Base-by-base conservation (phyloP, 2,329 filamentous ascomycete species). In the Pseudohalonectria lignicola region DNA sequence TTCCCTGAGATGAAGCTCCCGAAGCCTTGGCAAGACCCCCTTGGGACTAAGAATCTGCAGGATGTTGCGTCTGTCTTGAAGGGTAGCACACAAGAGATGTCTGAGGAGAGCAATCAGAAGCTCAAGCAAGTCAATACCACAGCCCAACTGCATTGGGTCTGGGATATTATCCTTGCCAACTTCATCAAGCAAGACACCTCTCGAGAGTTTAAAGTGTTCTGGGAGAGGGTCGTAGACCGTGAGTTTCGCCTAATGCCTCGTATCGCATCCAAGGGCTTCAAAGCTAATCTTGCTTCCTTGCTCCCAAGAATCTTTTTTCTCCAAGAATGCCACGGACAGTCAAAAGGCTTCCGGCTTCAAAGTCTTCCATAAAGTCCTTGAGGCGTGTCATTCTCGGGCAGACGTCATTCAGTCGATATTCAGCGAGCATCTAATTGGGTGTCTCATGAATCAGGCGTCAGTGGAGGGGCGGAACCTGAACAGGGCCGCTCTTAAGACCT, bases 341-440 rank as follows among this genome's bases (percentile, higher is more conserved):
- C 82, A 93, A 40, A 96, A 95, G 59, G 86, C 86, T 51, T 87
- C 86, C 58, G 92, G 92, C 0, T 90, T 96, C 60, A 77, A 88
- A 50, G 73, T 96, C 3, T 86, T 95, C 51, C 78, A 82, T 49
- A 85, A 82, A 51, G 75, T 87, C 48, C 62, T 95, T 4, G 62
- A 70, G 32, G 63, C 64, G 4, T 58, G 72, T 8, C 18, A 16
- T n/a, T 20, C 28, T 16, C 32, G 28, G 9, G 28, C 36, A 20
- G 16, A n/a, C 28, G 32, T 38, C 19, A 17, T 38, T 31, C 15
- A 31, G 29, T 63, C 66, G 23, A 65, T 94, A 1, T 94, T 96
- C 55, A 87, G 84, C 49, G 77, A 79, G 44, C 94, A 94, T 49
- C 64, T 95, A 17, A 78, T 93, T 61, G 72, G 77, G 35, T 90